Conservation (phyloP, 1,284 basidiomycete genomes). For the Neolentinus lepideus region DNA sequence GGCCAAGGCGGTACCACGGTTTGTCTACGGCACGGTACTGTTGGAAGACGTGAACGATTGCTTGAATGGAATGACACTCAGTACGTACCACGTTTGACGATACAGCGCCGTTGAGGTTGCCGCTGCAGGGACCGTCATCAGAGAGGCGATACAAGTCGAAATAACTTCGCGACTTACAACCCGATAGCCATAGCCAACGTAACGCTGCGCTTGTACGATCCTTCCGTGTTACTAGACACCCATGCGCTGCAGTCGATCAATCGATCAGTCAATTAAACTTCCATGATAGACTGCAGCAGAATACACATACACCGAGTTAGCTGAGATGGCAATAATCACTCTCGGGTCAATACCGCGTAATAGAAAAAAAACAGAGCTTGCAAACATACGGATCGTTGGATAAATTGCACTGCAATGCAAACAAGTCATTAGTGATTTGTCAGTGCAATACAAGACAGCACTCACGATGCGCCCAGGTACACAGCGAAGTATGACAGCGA, state of each 20-base stretch:
- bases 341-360: background rate
- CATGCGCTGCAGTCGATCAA: slow-evolving; percentile 29
- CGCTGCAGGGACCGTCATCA: slow-evolving; percentile 26
- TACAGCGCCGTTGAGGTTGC: slow-evolving; percentile 65
- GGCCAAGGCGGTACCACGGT: slow-evolving; percentile 68
- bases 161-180: slow-evolving; percentile 31
- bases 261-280: slow-evolving; percentile 2
- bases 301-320: slow-evolving; percentile 39
- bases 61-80: background rate
- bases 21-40: slow-evolving; percentile 59
- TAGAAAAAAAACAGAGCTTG: background rate
- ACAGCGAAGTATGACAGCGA: slow-evolving; percentile 36
- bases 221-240: slow-evolving; percentile 44
- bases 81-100: slow-evolving; percentile 60
- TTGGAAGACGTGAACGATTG: slow-evolving; percentile 3
- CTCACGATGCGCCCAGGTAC: slow-evolving; percentile 41
- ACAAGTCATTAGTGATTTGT: background rate
- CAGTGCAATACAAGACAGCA: slow-evolving; percentile 6
- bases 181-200: slow-evolving; percentile 65
- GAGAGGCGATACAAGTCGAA: background rate
- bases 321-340: slow-evolving; percentile 15
- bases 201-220: slow-evolving; percentile 70
- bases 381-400: slow-evolving; percentile 36
- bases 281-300: background rate
- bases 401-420: slow-evolving; percentile 32